Conservation (phyloP, 305 asterid genomes). For the Solanum hybrid region DNA sequence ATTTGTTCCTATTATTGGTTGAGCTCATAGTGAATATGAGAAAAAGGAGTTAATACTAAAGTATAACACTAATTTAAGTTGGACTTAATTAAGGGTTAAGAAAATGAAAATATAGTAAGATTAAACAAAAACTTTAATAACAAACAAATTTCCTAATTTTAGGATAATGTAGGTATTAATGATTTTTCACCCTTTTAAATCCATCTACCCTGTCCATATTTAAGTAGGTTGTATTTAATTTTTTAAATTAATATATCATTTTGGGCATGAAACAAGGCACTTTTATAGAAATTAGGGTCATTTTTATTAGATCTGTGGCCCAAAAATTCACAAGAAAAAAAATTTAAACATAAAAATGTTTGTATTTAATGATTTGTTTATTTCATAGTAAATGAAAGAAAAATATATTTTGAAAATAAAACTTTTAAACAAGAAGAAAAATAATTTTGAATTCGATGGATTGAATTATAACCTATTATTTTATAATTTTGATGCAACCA, state of each 20-base stretch:
- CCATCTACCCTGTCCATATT: not conserved
- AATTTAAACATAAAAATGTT: no score
- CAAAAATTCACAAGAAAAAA: not conserved
- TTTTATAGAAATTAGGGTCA: not conserved
- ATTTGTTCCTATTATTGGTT: not conserved
- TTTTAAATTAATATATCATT: no score
- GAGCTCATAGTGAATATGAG: not conserved
- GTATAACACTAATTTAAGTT: not conserved
- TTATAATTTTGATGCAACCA: no score
- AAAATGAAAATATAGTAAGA: not conserved
- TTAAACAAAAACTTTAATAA: no score
- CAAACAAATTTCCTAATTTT: not conserved
- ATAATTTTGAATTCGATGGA: not conserved
- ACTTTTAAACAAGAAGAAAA: no score
- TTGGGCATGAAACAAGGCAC: not conserved
- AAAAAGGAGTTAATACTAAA: no score
- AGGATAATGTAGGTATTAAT: not conserved
- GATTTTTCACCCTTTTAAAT: not conserved
- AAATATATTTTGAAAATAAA: not conserved
- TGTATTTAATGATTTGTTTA: not conserved
- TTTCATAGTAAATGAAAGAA: not conserved
- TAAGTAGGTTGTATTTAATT: not conserved
- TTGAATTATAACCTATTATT: not conserved
- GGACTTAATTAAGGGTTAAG: not conserved
- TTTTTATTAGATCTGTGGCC: not conserved